phyloP scores from a whole-genome alignment of 2,329 filamentous ascomycete genomes.

The Neopestalotiopsis sp. region DNA sequence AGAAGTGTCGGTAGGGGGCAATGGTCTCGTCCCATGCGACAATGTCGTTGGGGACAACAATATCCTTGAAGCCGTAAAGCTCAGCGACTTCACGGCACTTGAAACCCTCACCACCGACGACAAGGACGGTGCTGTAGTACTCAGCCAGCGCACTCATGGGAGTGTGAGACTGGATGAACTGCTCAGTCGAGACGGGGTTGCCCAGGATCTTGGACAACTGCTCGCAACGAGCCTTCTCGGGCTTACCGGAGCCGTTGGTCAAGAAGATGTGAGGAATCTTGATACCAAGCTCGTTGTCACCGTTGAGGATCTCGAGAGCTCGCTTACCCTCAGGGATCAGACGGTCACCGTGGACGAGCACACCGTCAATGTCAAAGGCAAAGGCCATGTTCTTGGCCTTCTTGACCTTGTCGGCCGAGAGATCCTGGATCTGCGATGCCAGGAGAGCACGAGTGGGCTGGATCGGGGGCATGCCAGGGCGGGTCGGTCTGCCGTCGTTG shows the following conservation, averaged over 20 bases:
- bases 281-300: slow-evolving; percentile 78
- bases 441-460: slow-evolving; percentile 71
- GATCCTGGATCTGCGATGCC: slow-evolving; percentile 72
- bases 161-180: slow-evolving; percentile 80
- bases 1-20: slow-evolving; percentile 73
- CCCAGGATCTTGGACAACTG: slow-evolving; percentile 72
- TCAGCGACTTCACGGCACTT: slow-evolving; percentile 76
- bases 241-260: slow-evolving; percentile 77
- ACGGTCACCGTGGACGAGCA: slow-evolving; percentile 75
- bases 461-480: slow-evolving; percentile 63
- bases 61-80: slow-evolving; percentile 75
- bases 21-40: slow-evolving; percentile 72
- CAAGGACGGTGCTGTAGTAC: slow-evolving; percentile 79
- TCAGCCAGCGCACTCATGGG: slow-evolving; percentile 78
- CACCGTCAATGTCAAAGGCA: slow-evolving; percentile 81
- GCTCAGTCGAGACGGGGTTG: slow-evolving; percentile 69
- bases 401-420: slow-evolving; percentile 68
- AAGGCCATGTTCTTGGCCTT: slow-evolving; percentile 82
- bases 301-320: slow-evolving; percentile 74
- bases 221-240: slow-evolving; percentile 66
- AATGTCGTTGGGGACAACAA: slow-evolving; percentile 77
- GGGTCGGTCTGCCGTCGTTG: slow-evolving; percentile 48
- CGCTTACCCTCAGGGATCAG: slow-evolving; percentile 71
- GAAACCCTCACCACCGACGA: slow-evolving; percentile 78
- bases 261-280: slow-evolving; percentile 79